These are phyloP conservation scores for Boeremia lycopersici DNA, from an alignment of 2,329 filamentous ascomycete species.

Conservation along the genomic window DNA sequence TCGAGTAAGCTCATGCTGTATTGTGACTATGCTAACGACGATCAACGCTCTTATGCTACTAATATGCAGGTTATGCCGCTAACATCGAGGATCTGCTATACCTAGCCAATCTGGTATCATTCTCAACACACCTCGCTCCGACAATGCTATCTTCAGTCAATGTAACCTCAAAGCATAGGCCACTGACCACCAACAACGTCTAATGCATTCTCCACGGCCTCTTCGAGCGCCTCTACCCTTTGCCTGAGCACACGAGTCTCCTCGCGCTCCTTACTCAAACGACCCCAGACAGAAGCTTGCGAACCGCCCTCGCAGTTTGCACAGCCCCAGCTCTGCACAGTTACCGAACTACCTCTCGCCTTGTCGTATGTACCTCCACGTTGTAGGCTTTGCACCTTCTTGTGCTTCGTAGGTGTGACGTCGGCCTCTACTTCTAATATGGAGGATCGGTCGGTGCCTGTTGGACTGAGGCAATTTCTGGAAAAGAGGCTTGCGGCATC, in stretches of 20 bases:
- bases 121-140: background rate
- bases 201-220: slow-evolving; percentile 62
- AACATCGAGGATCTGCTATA: slow-evolving; percentile 1
- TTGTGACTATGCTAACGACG: slow-evolving; percentile 2
- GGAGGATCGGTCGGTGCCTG: slow-evolving; percentile 42
- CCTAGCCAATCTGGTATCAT: slow-evolving; percentile 11
- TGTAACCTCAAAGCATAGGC: slow-evolving; percentile 11
- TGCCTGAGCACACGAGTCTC: slow-evolving; percentile 61
- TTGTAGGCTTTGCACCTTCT: slow-evolving; percentile 39
- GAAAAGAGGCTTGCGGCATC: slow-evolving; percentile 51
- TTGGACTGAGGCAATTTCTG: slow-evolving; percentile 47
- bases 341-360: slow-evolving; percentile 49
- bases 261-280: slow-evolving; percentile 58
- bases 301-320: slow-evolving; percentile 45
- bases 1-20: background rate
- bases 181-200: slow-evolving; percentile 54
- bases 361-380: slow-evolving; percentile 46
- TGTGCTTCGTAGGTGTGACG: slow-evolving; percentile 37
- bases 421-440: slow-evolving; percentile 43
- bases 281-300: slow-evolving; percentile 57
- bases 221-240: slow-evolving; percentile 60
- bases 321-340: slow-evolving; percentile 40
- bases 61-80: slow-evolving; percentile 3
- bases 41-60: slow-evolving; percentile 4
- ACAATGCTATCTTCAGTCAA: background rate